These are phyloP conservation scores for Microbotryum lychnidis-dioicae DNA, from an alignment of 1,284 basidiomycete genomes.

Conservation along the genomic window DNA sequence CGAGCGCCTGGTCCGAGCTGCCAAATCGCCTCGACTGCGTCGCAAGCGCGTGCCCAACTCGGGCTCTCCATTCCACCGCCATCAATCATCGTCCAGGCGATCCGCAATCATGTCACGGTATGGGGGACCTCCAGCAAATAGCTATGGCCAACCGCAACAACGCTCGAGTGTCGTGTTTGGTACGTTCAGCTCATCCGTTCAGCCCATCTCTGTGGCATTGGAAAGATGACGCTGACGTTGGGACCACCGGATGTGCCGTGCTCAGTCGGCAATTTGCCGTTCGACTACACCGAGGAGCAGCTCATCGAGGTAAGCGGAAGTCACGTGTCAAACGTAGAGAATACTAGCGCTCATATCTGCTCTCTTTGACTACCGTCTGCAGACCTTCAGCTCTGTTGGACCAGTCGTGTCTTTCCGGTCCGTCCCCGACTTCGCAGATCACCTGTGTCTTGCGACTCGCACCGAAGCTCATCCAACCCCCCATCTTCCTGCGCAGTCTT, in stretches of 20 bases:
- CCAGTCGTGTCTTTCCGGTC: constrained; percentile 80
- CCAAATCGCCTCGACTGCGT: too few relatives aligned
- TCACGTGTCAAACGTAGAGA: neutral
- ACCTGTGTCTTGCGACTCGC: neutral
- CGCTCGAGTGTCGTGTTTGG: constrained; percentile 6
- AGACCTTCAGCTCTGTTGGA: constrained; percentile 70
- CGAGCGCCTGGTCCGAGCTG: too few relatives aligned
- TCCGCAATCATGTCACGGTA: too few relatives aligned
- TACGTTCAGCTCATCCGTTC: neutral
- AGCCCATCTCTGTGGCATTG: neutral
- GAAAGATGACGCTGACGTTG: neutral
- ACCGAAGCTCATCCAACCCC: neutral
- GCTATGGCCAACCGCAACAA: neutral
- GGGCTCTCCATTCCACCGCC: too few relatives aligned
- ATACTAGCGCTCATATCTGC: neutral
- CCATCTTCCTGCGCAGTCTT: constrained; percentile 49
- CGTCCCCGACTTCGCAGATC: constrained; percentile 6
- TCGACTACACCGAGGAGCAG: constrained; percentile 30
- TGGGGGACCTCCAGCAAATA: neutral
- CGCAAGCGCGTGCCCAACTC: too few relatives aligned
- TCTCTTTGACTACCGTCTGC: constrained; percentile 4
- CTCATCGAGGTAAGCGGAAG: constrained; percentile 16
- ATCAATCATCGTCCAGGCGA: too few relatives aligned
- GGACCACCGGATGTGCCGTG: neutral
- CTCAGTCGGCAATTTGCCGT: constrained; percentile 31